Percentiles rank a stretch among this genome's conserved stretches.
Evolutionary conservation across 1,284 basidiomycete genomes (phyloP).

Genomic region (Leucoagaricus sp.): DNA sequence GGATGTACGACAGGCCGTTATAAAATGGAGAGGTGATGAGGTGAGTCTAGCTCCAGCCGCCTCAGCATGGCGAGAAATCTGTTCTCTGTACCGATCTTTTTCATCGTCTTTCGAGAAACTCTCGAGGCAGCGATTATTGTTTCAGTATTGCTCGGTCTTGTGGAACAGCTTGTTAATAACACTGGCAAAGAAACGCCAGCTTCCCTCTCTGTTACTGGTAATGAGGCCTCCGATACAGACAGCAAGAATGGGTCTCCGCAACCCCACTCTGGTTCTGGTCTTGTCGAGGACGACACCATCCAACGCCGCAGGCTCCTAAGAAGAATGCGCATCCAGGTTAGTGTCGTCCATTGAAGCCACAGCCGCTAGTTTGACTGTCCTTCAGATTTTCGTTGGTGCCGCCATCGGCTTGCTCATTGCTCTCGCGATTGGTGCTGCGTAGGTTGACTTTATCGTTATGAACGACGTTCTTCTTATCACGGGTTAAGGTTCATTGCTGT

Average conservation of each 20-base stretch:
- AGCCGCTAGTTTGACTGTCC: background rate
- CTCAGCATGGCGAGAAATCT: slow-evolving; percentile 57
- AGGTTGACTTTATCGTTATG: slow-evolving; percentile 19
- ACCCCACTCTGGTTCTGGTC: slow-evolving; percentile 16
- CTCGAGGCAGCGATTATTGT: slow-evolving; percentile 89
- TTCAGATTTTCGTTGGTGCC: slow-evolving; percentile 83
- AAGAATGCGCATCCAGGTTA: slow-evolving; percentile 66
- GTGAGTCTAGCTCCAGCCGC: background rate
- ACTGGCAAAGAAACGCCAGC: slow-evolving; percentile 34
- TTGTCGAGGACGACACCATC: slow-evolving; percentile 28
- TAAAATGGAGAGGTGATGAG: background rate
- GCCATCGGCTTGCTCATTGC: slow-evolving; percentile 75
- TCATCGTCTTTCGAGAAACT: slow-evolving; percentile 89
- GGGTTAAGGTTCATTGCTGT: slow-evolving; percentile 64
- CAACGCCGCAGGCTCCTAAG: slow-evolving; percentile 49
- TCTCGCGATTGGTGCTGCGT: slow-evolving; percentile 73
- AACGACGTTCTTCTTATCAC: slow-evolving; percentile 6
- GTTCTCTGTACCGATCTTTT: slow-evolving; percentile 83
- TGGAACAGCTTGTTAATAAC: slow-evolving; percentile 70
- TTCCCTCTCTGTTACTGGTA: slow-evolving; percentile 18
- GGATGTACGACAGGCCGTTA: slow-evolving; percentile 5
- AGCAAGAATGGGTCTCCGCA: slow-evolving; percentile 24
- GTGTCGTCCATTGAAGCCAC: background rate
- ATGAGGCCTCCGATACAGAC: slow-evolving; percentile 19
- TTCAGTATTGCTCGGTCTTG: slow-evolving; percentile 83